Conservation (phyloP, 2,329 filamentous ascomycete genomes). For the Laburnicola sp. region DNA sequence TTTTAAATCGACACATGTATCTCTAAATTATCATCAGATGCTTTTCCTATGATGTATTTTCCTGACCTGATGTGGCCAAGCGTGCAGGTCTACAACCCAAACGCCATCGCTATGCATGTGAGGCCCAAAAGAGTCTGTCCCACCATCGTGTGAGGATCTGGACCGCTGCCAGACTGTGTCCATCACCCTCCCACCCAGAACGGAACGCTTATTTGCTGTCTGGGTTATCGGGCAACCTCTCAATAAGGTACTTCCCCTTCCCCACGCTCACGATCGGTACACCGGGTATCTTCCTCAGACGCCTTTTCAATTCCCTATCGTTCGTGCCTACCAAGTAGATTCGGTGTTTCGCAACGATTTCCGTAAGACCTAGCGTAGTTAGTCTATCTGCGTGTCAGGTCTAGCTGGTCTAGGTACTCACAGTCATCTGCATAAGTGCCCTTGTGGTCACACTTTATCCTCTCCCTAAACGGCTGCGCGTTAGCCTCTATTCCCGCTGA, state of each 20-base stretch:
- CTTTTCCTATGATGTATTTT: conserved; percentile 6
- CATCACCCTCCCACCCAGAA: too few relatives aligned
- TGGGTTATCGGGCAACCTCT: conserved; percentile 83
- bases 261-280: conserved; percentile 79
- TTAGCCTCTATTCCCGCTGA: too few relatives aligned
- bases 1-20: background rate
- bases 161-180: too few relatives aligned
- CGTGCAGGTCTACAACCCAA: conserved; percentile 1
- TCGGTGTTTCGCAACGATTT: conserved; percentile 50
- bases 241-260: conserved; percentile 90
- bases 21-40: background rate
- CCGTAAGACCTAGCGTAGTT: too few relatives aligned
- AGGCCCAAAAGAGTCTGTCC: background rate
- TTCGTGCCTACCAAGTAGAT: conserved; percentile 51
- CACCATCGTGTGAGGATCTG: background rate
- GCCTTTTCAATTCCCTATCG: conserved; percentile 69
- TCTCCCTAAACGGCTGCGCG: conserved; percentile 51
- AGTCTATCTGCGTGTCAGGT: too few relatives aligned
- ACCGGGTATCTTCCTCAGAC: conserved; percentile 80
- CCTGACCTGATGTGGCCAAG: background rate
- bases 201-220: conserved; percentile 51
- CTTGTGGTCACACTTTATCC: conserved; percentile 87
- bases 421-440: conserved; percentile 82
- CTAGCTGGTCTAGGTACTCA: too few relatives aligned
- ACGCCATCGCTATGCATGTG: conserved; percentile 26